These are phyloP conservation scores for Aspergillus alliaceus DNA, from an alignment of 2,329 filamentous ascomycete genomes.

Conservation along the genomic window DNA sequence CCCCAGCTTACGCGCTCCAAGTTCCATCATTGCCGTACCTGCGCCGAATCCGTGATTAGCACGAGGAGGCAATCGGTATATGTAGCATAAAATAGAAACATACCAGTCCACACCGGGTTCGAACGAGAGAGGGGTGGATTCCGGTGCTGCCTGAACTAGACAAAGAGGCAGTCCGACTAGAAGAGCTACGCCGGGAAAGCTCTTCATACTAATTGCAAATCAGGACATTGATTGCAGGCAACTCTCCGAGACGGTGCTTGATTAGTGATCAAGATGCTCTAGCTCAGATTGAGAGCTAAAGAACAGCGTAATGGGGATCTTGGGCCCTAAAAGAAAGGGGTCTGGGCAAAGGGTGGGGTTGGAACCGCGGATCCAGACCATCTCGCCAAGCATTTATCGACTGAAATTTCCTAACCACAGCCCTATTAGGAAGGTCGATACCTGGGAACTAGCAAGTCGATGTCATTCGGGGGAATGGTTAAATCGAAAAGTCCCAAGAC, in stretches of 20 bases:
- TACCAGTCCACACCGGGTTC: not conserved
- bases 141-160: not conserved
- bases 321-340: not conserved
- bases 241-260: not conserved
- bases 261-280: not conserved
- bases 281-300: no score
- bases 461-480: no score
- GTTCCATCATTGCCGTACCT: slow-evolving; percentile 1
- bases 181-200: not conserved
- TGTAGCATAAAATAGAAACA: no score
- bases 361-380: not conserved
- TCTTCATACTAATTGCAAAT: not conserved
- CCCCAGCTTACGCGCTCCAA: not conserved
- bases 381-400: not conserved
- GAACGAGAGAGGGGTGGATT: not conserved
- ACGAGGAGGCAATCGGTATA: not conserved
- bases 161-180: not conserved
- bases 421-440: not conserved
- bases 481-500: no score
- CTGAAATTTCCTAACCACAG: not conserved
- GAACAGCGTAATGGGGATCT: not conserved
- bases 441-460: no score
- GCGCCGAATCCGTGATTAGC: not conserved
- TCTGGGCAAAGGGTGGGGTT: not conserved
- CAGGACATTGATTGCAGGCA: not conserved